These are phyloP conservation scores for Actinomortierella ambigua DNA, from an alignment of 371 early-diverging fungal genomes.

Conservation along the genomic window DNA sequence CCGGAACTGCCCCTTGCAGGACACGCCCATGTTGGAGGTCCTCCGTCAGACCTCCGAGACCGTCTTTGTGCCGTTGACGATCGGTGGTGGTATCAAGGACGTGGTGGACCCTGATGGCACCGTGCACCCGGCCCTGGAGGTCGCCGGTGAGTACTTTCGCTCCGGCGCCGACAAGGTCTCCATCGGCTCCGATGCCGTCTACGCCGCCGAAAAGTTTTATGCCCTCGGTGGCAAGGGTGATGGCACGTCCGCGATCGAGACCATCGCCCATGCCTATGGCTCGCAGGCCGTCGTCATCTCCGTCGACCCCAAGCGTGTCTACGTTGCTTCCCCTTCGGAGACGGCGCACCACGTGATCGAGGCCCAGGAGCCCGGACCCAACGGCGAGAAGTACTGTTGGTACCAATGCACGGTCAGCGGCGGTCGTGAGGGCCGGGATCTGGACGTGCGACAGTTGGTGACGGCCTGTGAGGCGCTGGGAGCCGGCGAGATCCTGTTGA, in stretches of 20 bases:
- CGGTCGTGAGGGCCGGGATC: constrained; percentile 92
- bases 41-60: constrained; percentile 83
- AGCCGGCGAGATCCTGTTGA: constrained; percentile 95
- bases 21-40: constrained; percentile 95
- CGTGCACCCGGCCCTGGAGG: constrained; percentile 85
- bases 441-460: constrained; percentile 92
- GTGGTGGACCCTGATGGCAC: constrained; percentile 83
- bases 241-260: constrained; percentile 86
- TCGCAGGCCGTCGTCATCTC: constrained; percentile 98
- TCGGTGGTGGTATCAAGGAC: constrained; percentile 98
- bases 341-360: constrained; percentile 79
- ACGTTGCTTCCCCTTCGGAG: constrained; percentile 79
- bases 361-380: constrained; percentile 80
- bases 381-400: constrained; percentile 95
- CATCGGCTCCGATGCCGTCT: constrained; percentile 98
- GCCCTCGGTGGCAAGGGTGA: constrained; percentile 55
- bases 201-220: constrained; percentile 86
- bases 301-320: constrained; percentile 94
- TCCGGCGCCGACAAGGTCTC: constrained; percentile 99
- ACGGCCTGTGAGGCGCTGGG: constrained; percentile 88
- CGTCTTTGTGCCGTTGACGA: constrained; percentile 97
- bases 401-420: constrained; percentile 98
- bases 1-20: constrained; percentile 87
- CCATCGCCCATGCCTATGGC: constrained; percentile 92
- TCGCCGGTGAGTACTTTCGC: constrained; percentile 97